These are phyloP conservation scores for Knufia petricola DNA, from an alignment of 2,329 filamentous ascomycete species.

Conservation along the genomic window DNA sequence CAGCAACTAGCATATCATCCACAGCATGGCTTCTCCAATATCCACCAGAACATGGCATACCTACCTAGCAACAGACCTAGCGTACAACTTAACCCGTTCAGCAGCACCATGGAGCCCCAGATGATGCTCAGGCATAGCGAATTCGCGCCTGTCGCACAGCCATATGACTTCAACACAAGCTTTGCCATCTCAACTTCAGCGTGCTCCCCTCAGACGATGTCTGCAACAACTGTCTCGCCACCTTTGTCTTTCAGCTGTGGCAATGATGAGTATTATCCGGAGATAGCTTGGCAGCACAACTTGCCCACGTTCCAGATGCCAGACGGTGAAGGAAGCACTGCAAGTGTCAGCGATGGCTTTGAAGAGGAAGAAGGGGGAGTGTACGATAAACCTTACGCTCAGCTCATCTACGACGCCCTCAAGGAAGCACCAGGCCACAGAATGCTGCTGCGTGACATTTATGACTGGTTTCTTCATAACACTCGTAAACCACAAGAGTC, in stretches of 20 bases:
- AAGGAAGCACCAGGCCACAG: slow-evolving; percentile 55
- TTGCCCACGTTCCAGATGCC: not conserved
- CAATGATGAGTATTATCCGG: not conserved
- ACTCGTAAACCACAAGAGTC: slow-evolving; percentile 61
- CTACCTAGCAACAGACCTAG: not conserved
- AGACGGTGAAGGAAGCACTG: slow-evolving; percentile 1
- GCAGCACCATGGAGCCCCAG: slow-evolving; percentile 2
- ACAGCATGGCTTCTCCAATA: not conserved
- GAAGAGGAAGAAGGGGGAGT: slow-evolving; percentile 25
- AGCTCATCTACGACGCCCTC: slow-evolving; percentile 69
- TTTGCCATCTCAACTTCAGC: not conserved
- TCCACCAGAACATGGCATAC: not conserved
- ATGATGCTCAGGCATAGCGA: slow-evolving; percentile 6
- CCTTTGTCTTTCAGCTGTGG: not conserved
- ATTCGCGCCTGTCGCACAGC: not conserved
- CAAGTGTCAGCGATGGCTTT: not conserved
- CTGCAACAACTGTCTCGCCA: not conserved
- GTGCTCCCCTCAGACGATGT: not conserved
- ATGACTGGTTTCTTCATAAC: slow-evolving; percentile 77
- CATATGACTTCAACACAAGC: not conserved
- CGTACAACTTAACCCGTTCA: not conserved
- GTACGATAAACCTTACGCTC: slow-evolving; percentile 62
- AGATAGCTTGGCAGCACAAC: not conserved
- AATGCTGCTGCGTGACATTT: slow-evolving; percentile 78
- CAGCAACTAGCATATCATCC: not conserved